Percentiles rank a stretch among this genome's conserved stretches.
These are phyloP conservation scores for Paramarasmius palmivorus DNA, from an alignment of 1,284 basidiomycete species.

Conservation along the genomic window DNA sequence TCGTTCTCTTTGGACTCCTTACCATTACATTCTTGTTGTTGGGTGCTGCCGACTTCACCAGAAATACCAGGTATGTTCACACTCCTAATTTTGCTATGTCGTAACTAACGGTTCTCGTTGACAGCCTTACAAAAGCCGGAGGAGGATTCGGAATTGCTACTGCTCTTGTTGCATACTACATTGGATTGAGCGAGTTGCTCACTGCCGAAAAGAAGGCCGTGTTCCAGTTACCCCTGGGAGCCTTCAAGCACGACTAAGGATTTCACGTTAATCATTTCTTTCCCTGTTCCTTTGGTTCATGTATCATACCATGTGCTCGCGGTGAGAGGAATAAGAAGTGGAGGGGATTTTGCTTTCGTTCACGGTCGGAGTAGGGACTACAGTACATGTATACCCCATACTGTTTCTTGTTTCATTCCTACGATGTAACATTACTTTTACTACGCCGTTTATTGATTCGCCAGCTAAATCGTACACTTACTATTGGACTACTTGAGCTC, in stretches of 20 bases:
- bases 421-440: too few relatives aligned
- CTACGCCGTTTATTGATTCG: too few relatives aligned
- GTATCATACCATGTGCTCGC: background rate
- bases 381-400: too few relatives aligned
- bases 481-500: too few relatives aligned
- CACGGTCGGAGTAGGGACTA: too few relatives aligned
- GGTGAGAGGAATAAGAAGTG: too few relatives aligned
- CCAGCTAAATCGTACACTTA: too few relatives aligned
- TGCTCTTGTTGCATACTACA: conserved; percentile 69
- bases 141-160: conserved; percentile 67
- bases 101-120: background rate
- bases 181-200: conserved; percentile 61
- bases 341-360: too few relatives aligned
- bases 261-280: background rate
- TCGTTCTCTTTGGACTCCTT: conserved; percentile 75
- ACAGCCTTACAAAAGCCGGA: conserved; percentile 35
- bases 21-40: conserved; percentile 63
- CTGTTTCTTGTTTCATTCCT: too few relatives aligned
- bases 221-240: conserved; percentile 53
- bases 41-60: conserved; percentile 44
- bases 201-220: conserved; percentile 45
- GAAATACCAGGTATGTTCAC: conserved; percentile 24
- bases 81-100: background rate
- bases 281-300: background rate
- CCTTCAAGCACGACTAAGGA: conserved; percentile 21